Evolutionary conservation across 805 yeast species (phyloP), one percentile per base, ranked within the genome.

Genomic region (Spathaspora arborariae): DNA sequence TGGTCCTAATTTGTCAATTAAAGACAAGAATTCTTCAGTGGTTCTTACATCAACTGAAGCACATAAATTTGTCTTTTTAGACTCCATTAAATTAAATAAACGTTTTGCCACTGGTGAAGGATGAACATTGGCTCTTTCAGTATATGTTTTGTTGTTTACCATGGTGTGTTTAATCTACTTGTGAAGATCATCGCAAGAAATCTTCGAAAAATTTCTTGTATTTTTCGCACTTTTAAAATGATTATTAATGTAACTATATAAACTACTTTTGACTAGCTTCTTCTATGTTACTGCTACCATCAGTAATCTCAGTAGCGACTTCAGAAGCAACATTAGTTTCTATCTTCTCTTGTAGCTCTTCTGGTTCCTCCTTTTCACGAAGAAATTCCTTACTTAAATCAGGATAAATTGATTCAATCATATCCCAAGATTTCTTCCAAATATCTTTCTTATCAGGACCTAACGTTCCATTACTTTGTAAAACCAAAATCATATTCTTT

Each of bases 1-100:
- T 4, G 99, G 98, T 4, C 97, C 99, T 42, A 94, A 74, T 46
- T 75, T 75, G 46, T 92, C 97, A 18, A 86, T 77, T 44, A 92
- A 75, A 0, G 60, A 58, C 41, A 94, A 72, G 42, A 94, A 76
- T 60, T 94, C 97, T 5, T 63, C 62, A 4, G 97, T 90, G 30
- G 87, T 82, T 49, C 81, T 79, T 20, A 94, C 95, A 64, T 94
- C 99, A 11, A 92, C 80, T 8, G 97, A 90, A 9, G 97, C 97
- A 74, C 98, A 94, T 47, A 94, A 75, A 58, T 92, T 94, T 44
- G 96, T 79, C 65, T 89, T 74, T 67, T 94, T 94, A 39, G 68
- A 62, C 44, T 83, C 88, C 86, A 92, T 89, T 33, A 91, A 75
- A 15, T 66, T 65, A 49, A 94, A 73, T 21, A 94, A 77, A 51